Evolutionary conservation across 2,329 filamentous ascomycete species (phyloP).

Genomic region (Orbilia blumenaviensis): DNA sequence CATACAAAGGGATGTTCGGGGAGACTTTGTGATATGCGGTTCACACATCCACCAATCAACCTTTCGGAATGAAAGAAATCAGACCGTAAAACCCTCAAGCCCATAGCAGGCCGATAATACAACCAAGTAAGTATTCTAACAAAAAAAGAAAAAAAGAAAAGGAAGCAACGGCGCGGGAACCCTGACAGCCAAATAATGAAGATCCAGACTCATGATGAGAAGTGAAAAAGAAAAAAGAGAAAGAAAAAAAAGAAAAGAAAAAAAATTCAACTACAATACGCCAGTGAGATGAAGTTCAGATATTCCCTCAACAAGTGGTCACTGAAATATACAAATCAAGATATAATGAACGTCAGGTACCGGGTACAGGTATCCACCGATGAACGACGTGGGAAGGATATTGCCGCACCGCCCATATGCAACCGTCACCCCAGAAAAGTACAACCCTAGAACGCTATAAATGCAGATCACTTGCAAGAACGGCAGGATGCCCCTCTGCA

Average conservation of each 20-base stretch:
- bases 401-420: not conserved
- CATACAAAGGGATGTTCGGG: not conserved
- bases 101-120: not conserved
- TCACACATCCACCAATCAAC: not conserved
- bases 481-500: conserved; percentile 9
- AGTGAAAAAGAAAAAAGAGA: too few relatives aligned
- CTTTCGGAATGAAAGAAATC: not conserved
- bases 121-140: conserved; percentile 25
- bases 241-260: too few relatives aligned
- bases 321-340: not conserved
- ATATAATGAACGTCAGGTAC: conserved; percentile 6
- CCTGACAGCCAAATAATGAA: conserved; percentile 8
- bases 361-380: conserved; percentile 27
- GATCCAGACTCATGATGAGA: not conserved
- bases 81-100: not conserved
- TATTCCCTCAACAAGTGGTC: not conserved
- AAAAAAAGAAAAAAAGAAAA: conserved; percentile 3
- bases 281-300: conserved; percentile 12
- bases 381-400: conserved; percentile 14
- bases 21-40: not conserved
- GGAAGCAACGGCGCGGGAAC: conserved; percentile 8
- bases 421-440: not conserved
- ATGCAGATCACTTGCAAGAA: conserved; percentile 40
- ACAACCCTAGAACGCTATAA: conserved; percentile 19
- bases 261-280: conserved; percentile 20